phyloP scores from a whole-genome alignment of 176 grass and related monocot genomes.

The Bothriochloa decipiens region DNA sequence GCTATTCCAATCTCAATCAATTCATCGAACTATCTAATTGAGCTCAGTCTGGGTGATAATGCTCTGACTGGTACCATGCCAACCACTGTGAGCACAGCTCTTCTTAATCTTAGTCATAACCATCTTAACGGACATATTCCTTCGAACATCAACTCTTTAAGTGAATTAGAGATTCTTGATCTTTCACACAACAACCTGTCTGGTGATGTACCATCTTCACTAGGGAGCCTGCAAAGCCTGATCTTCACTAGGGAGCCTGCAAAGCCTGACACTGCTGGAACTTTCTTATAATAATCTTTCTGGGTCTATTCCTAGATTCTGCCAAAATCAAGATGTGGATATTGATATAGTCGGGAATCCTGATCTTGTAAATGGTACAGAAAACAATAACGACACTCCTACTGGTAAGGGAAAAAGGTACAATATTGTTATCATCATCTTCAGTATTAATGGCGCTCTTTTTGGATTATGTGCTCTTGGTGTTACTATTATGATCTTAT shows the following conservation, averaged over 20 bases:
- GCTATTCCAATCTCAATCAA: slow-evolving; percentile 46
- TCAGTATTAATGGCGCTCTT: slow-evolving; percentile 47
- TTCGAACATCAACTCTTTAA: background rate
- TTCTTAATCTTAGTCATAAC: slow-evolving; percentile 56
- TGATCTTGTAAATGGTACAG: background rate
- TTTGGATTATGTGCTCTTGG: slow-evolving; percentile 39
- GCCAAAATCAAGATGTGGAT: background rate
- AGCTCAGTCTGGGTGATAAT: slow-evolving; percentile 67
- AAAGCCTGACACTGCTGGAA: slow-evolving; percentile 47
- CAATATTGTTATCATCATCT: background rate
- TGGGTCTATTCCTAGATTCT: slow-evolving; percentile 45
- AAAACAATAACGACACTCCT: background rate
- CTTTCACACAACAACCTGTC: slow-evolving; percentile 77
- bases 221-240: too few species aligned
- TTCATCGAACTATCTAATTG: slow-evolving; percentile 21
- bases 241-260: slow-evolving; percentile 8
- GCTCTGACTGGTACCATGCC: slow-evolving; percentile 50
- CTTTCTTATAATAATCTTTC: slow-evolving; percentile 74
- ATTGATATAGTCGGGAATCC: background rate
- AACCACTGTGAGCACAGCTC: too few species aligned
- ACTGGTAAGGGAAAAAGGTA: slow-evolving; percentile 11
- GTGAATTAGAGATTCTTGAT: slow-evolving; percentile 61
- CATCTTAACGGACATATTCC: slow-evolving; percentile 52
- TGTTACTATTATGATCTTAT: slow-evolving; percentile 27
- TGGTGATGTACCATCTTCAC: slow-evolving; percentile 49